A percentile compares a stretch with the other conserved stretches of the same genome.
Evolutionary conservation across 768 basidiomycete genomes (phyloP).

Genomic region (Trametes cingulata): DNA sequence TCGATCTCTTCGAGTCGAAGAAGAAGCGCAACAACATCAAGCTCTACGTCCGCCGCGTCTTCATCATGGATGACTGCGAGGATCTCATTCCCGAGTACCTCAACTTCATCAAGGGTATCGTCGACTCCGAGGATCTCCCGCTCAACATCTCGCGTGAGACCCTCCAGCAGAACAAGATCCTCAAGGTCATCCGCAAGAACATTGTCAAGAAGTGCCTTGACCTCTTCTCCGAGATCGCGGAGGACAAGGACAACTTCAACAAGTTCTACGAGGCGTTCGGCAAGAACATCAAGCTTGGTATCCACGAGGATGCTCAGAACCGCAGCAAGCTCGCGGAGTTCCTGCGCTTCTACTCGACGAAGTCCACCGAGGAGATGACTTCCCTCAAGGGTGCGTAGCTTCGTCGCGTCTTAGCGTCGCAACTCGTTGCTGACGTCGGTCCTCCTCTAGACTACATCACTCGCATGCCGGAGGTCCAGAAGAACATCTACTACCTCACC

Average conservation of each 20-base stretch:
- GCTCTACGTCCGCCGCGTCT: constrained; percentile 99
- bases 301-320: constrained; percentile 99
- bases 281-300: constrained; percentile 99
- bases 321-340: constrained; percentile 99
- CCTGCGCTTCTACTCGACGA: constrained; percentile 98
- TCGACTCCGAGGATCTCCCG: constrained; percentile 99
- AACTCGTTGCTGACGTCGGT: constrained; percentile 5
- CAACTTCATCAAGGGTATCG: constrained; percentile 99
- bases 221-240: constrained; percentile 91
- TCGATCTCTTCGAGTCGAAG: constrained; percentile 99
- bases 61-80: constrained; percentile 99
- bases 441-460: constrained; percentile 88
- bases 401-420: neutral
- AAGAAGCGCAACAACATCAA: constrained; percentile 99
- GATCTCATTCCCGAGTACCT: constrained; percentile 99
- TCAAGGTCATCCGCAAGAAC: constrained; percentile 99
- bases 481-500: constrained; percentile 98
- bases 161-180: constrained; percentile 99
- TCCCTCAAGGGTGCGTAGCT: constrained; percentile 81
- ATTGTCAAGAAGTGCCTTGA: constrained; percentile 98
- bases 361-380: constrained; percentile 84
- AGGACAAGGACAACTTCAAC: constrained; percentile 98
- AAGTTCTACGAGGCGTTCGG: constrained; percentile 99
- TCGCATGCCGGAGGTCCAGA: constrained; percentile 98
- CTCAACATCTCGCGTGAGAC: constrained; percentile 99